Percentiles rank a stretch among this genome's conserved stretches.
Evolutionary conservation across 768 basidiomycete genomes (phyloP).

Genomic region (Russula emetica): DNA sequence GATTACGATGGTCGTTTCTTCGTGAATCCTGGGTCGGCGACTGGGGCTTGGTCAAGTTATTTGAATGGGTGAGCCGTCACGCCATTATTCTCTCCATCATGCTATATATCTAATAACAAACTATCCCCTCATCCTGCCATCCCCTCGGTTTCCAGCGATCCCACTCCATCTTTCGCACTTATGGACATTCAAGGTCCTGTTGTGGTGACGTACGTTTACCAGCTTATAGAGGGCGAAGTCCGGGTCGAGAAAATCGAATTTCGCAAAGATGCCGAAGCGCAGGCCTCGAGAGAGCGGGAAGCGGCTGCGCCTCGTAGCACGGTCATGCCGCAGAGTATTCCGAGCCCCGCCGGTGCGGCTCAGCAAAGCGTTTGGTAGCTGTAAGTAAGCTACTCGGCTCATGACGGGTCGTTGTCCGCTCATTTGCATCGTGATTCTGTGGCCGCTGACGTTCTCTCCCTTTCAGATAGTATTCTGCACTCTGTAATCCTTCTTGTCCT

Average conservation of each 20-base stretch:
- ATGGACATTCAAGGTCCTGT: constrained; percentile 98
- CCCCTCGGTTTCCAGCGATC: constrained; percentile 49
- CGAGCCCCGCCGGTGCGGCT: constrained; percentile 39
- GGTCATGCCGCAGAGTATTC: constrained; percentile 50
- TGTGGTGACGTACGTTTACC: constrained; percentile 96
- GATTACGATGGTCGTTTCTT: constrained; percentile 92
- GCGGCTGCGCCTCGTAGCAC: constrained; percentile 40
- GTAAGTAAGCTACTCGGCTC: not conserved
- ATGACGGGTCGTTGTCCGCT: not conserved
- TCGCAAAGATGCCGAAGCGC: constrained; percentile 53
- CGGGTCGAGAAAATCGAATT: constrained; percentile 90
- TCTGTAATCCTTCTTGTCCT: not conserved
- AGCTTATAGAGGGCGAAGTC: constrained; percentile 89
- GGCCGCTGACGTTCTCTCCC: not conserved
- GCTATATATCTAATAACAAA: not conserved
- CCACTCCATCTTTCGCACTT: constrained; percentile 90
- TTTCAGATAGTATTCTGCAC: not conserved
- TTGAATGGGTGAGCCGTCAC: constrained; percentile 52
- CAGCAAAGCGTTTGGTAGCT: constrained; percentile 36
- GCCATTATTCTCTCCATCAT: not conserved
- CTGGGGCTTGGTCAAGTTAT: constrained; percentile 87
- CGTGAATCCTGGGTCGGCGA: constrained; percentile 92
- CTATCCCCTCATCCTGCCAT: not conserved
- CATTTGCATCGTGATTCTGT: not conserved
- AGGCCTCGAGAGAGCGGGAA: constrained; percentile 35